A percentile compares a stretch with the other conserved stretches of the same genome.
These are phyloP conservation scores for Flaveria floridana DNA, from an alignment of 140 eudicot species.

Conservation along the genomic window DNA sequence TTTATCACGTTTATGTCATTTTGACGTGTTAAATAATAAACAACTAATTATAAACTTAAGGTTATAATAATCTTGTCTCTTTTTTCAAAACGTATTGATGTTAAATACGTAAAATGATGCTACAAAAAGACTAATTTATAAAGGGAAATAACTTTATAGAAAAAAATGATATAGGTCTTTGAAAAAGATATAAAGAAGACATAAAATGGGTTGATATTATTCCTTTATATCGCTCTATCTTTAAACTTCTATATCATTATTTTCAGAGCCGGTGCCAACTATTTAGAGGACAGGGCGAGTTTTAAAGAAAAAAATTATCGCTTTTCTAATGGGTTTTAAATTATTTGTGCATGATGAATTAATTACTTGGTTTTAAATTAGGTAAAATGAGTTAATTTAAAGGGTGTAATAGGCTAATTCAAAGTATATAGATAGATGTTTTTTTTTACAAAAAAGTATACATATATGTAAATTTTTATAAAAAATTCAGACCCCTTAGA, in stretches of 20 bases:
- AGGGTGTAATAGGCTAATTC: too few relatives aligned
- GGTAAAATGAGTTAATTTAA: too few relatives aligned
- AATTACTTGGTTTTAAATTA: too few relatives aligned
- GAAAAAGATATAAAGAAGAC: background rate
- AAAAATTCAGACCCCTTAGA: too few relatives aligned
- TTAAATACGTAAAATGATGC: background rate
- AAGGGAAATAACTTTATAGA: background rate
- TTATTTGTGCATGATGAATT: too few relatives aligned
- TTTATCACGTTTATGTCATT: background rate
- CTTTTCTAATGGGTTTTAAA: too few relatives aligned
- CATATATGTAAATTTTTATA: too few relatives aligned
- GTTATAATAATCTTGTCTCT: background rate
- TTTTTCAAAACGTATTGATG: background rate
- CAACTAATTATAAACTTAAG: background rate
- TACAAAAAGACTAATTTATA: background rate
- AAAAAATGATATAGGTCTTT: background rate
- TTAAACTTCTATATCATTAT: background rate
- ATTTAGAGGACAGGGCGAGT: too few relatives aligned
- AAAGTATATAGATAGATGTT: too few relatives aligned
- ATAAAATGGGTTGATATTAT: background rate
- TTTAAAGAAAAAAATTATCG: too few relatives aligned
- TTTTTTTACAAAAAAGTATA: too few relatives aligned
- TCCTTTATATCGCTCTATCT: background rate
- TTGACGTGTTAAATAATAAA: background rate
- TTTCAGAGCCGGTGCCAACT: too few relatives aligned